phyloP scores from a whole-genome alignment of 768 basidiomycete species.

The Tephrocybe sp. region DNA sequence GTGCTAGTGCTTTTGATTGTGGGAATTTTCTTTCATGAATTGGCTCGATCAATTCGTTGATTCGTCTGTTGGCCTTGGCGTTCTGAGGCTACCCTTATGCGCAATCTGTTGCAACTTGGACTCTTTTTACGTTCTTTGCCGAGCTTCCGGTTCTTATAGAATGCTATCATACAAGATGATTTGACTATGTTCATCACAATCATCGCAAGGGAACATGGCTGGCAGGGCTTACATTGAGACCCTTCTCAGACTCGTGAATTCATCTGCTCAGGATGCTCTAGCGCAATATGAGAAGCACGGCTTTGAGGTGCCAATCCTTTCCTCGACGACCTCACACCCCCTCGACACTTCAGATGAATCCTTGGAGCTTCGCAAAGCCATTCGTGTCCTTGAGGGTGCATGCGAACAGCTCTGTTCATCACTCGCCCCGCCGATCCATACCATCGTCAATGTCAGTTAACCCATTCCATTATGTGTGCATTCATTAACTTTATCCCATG shows the following conservation, averaged over 20 bases:
- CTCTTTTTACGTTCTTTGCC: no score
- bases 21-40: no score
- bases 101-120: no score
- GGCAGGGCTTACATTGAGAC: not conserved
- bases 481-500: not conserved
- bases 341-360: not conserved
- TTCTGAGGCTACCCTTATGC: no score
- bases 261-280: constrained; percentile 4
- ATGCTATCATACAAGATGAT: no score
- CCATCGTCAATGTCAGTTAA: constrained; percentile 23
- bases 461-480: not conserved
- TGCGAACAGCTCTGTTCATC: constrained; percentile 27
- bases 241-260: constrained; percentile 15
- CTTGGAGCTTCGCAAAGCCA: constrained; percentile 20
- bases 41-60: no score
- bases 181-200: no score
- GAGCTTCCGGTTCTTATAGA: no score
- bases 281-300: constrained; percentile 6
- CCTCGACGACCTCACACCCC: not conserved
- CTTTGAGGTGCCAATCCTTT: not conserved
- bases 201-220: no score
- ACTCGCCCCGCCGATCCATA: constrained; percentile 23
- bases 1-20: no score
- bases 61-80: no score
- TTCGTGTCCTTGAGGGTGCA: constrained; percentile 27